Base-by-base conservation (phyloP, 129 eudicot genomes). In the Tanacetum coccineum region DNA sequence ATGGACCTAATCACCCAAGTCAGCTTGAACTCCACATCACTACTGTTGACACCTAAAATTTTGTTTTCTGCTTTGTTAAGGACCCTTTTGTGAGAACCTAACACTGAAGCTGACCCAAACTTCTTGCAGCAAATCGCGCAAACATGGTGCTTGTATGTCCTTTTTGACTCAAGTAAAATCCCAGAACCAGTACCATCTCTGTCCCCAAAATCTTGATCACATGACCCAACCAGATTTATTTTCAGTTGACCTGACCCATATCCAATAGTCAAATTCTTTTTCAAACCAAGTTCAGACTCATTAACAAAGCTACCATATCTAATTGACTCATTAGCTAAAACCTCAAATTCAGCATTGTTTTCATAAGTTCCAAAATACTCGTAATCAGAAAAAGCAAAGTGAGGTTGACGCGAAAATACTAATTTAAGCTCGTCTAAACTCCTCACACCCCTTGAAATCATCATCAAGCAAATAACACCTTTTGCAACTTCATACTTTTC, bases 51-150 rank as follows among this genome's bases (percentile, higher is more conserved):
- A 50, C 81, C 81, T 44, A n/a, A 53, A 52, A 20, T 79, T 66
- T 58, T 79, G 60, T 51, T 81, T 71, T 73, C 83, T n/a, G 67
- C 42, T 68, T 40, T 71, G 79, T 64, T 64, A 74, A 85, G 91
- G 68, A 81, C 83, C 72, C 88, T 78, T 76, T 84, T 76, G 67
- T 88, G 96, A 45, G 85, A 78, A 56, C 85, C 91, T 78, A 88
- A 70, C 20, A 84, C 91, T 79, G 73, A 85, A 22, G 83, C 84
- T 5, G 88, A 80, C 57, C 74, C 64, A 47, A 85, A 85, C 20
- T 70, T 78, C 84, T 80, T 88, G 48, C 56, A 85, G 80, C 91
- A 88, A 44, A 66, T 66, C 6, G 78, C 68, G 58, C 95, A 84
- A 60, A 64, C 60, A 40, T 70, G 68, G 4, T 58, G 20, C 63